Evolutionary conservation across 1,284 basidiomycete species (phyloP), one percentile per base, ranked within the genome.

Genomic region (Boletus sp.): DNA sequence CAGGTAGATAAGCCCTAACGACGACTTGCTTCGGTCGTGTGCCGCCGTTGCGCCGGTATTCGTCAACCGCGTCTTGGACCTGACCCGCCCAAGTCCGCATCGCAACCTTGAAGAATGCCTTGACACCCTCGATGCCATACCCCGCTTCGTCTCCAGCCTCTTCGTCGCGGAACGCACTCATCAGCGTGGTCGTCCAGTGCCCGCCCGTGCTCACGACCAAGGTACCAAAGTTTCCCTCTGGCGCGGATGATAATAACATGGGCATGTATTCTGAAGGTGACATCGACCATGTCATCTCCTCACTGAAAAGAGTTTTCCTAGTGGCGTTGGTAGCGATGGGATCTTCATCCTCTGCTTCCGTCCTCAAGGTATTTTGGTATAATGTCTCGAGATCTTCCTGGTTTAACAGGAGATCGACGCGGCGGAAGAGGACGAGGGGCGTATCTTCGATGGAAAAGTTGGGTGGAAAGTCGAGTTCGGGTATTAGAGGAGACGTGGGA

Each of bases 131-230:
- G 48, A 81, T 78, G 1, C 80, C 81, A 33, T 69, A 69, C 1
- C 72, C 71, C 0, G 62, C 65, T 9, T 60, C 62, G 0, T 66
- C 62, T 9, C 62, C 60, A 16, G 65, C 62, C 1, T 53, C 57
- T 16, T 70, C 66, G 43, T 77, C 66, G 2, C 64, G 62, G 49
- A 77, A 75, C 4, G 75, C 81, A 8, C 63, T 58, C 58, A 84
- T 73, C 27, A 80, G 59, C 2, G 71, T 76, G 7, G 76, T 77
- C 3, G 80, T 83, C 82, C 82, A 85, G 59, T 85, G 82, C 1
- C 82, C 82, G 5, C 67, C 82, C 0, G 82, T 84, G 64, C 73
- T 80, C 22, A 77, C 72, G 49, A 85, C 57, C 58, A 85, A 65
- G 10, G 79, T 82, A 34, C 72, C 72, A 59, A 82, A 85, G 52